Base-by-base conservation (phyloP, 352 stramenopile species). In the Globisporangium mamillatum region DNA sequence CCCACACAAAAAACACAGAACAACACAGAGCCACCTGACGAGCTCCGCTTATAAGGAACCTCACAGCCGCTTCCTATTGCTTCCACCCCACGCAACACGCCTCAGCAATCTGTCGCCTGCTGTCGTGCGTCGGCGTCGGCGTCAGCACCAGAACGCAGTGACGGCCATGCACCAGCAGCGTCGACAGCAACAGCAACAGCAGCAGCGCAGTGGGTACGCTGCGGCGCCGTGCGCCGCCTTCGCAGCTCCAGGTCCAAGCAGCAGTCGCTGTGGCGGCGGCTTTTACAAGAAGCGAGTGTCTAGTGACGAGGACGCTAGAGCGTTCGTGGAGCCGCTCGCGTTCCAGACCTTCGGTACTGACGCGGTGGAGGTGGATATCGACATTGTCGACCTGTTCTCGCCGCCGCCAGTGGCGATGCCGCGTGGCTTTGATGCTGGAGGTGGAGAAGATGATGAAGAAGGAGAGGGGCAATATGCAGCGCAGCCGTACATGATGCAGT, bases 371-470 rank as follows among this genome's bases (percentile, higher is more conserved):
- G 7, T 64, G 24, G 36, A 20, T 6, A 64, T 64, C 16, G 59
- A 64, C 41, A 52, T 55, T 20, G 59, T 41, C 38, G 59, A 56
- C 59, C 59, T 64, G 22, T 64, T 64, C 25, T 7, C 59, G 25
- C 38, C 41, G 16, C 59, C 38, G 25, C 25, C 25, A 24, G 25
- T 38, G 25, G 2, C 22, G 14, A n/a, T 6, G 18, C 27, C 34
- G 16, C 2, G 22, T 6, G 24, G 4, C 14, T 46, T 46, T 20
- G 38, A 10, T 18, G 4, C 10, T 44, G 36, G 36, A 44, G 10
- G 12, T 4, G 36, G 38, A 41, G 36, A 41, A 16, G 36, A 41
- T 41, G 10, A 16, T 16, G 36, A 41, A 41, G 36, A 41, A 41
- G 36, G 36, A 41, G 36, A 41, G 14, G 38, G 18, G 14, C 38